Conservation (phyloP, 2,329 filamentous ascomycete species). For the Dothideomycetidae sp. region DNA sequence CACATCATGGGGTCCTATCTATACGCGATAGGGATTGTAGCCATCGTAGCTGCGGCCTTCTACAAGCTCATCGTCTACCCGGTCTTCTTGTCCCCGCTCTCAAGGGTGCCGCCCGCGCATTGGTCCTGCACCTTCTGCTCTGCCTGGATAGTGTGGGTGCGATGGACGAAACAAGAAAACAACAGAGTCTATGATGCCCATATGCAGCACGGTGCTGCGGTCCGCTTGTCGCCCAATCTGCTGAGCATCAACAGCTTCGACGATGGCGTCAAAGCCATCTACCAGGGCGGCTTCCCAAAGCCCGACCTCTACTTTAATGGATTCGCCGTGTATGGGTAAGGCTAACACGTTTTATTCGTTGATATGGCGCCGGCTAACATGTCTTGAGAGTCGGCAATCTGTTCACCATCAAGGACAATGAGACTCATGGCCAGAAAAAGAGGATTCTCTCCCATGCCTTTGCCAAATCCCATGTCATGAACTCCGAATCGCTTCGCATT, state of each 20-base stretch:
- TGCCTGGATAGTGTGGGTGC: constrained; percentile 52
- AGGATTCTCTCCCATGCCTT: constrained; percentile 64
- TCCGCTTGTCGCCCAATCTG: constrained; percentile 48
- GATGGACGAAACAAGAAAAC: constrained; percentile 46
- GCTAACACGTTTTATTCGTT: no score
- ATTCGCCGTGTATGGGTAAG: no score
- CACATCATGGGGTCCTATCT: no score
- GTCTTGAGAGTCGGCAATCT: constrained; percentile 57
- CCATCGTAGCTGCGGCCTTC: no score
- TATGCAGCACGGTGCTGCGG: constrained; percentile 40
- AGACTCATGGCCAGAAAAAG: constrained; percentile 52
- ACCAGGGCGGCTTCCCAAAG: constrained; percentile 57
- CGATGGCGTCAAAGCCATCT: constrained; percentile 49
- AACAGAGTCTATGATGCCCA: constrained; percentile 45
- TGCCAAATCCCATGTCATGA: constrained; percentile 56
- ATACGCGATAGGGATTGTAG: no score
- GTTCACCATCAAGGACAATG: no score
- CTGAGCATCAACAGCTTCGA: constrained; percentile 52
- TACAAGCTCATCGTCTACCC: constrained; percentile 4
- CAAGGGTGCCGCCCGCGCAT: constrained; percentile 51
- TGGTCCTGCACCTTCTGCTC: constrained; percentile 47
- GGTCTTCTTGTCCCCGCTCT: constrained; percentile 43
- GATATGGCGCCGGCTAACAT: constrained; percentile 55
- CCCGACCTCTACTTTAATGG: constrained; percentile 54
- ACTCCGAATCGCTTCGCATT: constrained; percentile 41